These are phyloP conservation scores for Cyclotella cryptica DNA, from an alignment of 108 stramenopile species.

Conservation along the genomic window DNA sequence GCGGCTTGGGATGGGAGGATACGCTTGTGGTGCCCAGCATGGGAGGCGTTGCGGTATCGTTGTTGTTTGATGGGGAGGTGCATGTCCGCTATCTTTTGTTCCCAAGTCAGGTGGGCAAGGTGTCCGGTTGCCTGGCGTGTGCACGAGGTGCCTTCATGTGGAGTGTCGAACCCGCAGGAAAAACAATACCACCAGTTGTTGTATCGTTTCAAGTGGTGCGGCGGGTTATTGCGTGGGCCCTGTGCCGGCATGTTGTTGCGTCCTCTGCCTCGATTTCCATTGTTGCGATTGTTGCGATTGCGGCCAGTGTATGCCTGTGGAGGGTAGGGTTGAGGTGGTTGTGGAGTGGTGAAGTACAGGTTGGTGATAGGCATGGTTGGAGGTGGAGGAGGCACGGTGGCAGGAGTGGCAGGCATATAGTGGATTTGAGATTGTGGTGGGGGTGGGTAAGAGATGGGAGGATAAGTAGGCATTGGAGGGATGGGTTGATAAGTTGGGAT, in stretches of 20 bases:
- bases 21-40: conserved; percentile 5
- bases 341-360: not conserved
- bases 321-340: not conserved
- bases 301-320: not conserved
- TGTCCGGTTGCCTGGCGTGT: not conserved
- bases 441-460: too few relatives aligned
- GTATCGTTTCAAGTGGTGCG: not conserved
- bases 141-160: not conserved
- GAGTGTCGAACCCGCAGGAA: conserved; percentile 4
- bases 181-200: conserved; percentile 5
- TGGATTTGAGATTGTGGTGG: too few relatives aligned
- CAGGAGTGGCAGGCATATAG: not conserved
- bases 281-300: not conserved
- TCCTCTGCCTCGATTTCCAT: not conserved
- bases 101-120: not conserved
- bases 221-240: not conserved
- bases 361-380: not conserved
- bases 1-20: not conserved
- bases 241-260: not conserved
- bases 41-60: not conserved
- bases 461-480: too few relatives aligned
- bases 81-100: conserved; percentile 3
- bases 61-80: not conserved
- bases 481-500: too few relatives aligned
- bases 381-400: not conserved